Evolutionary conservation across 305 asterid species (phyloP), one percentile per base, ranked within the genome.

Genomic region (Fraxinus greggii): DNA sequence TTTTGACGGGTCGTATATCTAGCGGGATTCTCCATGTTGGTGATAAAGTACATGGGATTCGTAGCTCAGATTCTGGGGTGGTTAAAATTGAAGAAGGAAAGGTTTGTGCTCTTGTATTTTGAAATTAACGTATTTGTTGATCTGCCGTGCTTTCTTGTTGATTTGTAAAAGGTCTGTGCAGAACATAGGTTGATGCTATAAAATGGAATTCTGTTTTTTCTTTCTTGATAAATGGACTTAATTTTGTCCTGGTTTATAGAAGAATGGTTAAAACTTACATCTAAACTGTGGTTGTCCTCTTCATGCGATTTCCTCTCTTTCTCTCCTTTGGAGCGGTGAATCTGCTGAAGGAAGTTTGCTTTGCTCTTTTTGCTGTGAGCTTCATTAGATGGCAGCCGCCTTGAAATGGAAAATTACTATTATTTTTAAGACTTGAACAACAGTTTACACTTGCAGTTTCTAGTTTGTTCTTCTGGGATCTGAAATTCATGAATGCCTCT

Each of bases 31-130:
- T 96, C 78, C 98, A 85, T 82, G 90, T 94, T 48, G 98, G 99
- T 87, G 98, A 96, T 88, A 94, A 78, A 90, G 97, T 96, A 80
- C 98, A 96, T 76, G 99, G 99, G 81, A 89, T 96, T 83, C 94
- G 90, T 56, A 72, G 81, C 38, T 83, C 95, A 5, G 98, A 93
- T 69, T 87, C 97, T 35, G 98, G 98, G 76, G 80, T 84, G 86
- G 88, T 80, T 79, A 94, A 96, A 89, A 82, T 91, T 82, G 99
- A 96, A 91, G 99, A 96, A 89, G 99, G 99, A 80, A 94, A 92
- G 98, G 99, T 96, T 83, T 79, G 92, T 81, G 13, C 31, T 59
- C 73, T 80, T 78, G 77, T n/a, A 65, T 56, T 51, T 73, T 83
- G 35, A 51, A 75, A 45, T 5, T 54, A 51, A 4, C 29, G 19